phyloP scores from a whole-genome alignment of 192 early-diverging fungal species.

The Rhizophagus prolifer region DNA sequence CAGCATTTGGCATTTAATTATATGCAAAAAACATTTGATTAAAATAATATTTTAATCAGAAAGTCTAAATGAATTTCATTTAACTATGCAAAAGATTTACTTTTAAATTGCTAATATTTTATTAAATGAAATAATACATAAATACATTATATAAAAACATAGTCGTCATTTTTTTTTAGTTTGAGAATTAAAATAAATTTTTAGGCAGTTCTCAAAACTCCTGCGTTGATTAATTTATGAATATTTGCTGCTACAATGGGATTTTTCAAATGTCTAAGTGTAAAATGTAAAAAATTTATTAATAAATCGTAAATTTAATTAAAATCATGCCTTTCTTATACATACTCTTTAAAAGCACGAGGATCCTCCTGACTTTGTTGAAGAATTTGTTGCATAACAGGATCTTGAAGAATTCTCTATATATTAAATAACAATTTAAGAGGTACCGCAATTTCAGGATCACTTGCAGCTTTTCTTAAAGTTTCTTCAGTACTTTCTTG shows the following conservation, averaged over 20 bases:
- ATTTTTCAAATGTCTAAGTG: constrained; percentile 85
- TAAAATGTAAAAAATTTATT: constrained; percentile 26
- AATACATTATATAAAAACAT: background rate
- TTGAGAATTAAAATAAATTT: background rate
- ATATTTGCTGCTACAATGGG: constrained; percentile 91
- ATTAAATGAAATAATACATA: background rate
- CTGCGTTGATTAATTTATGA: constrained; percentile 88
- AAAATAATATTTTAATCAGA: background rate
- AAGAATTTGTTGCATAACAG: constrained; percentile 95
- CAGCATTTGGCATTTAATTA: too few species aligned
- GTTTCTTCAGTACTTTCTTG: constrained; percentile 76
- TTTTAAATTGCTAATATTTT: background rate
- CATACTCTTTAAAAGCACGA: constrained; percentile 78
- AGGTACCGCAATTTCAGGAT: constrained; percentile 80
- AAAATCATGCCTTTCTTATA: constrained; percentile 20
- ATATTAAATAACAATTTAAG: constrained; percentile 2
- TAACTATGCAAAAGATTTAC: background rate
- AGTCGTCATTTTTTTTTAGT: background rate
- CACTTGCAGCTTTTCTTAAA: constrained; percentile 78
- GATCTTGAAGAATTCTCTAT: constrained; percentile 81
- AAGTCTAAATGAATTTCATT: background rate
- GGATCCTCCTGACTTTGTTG: constrained; percentile 98
- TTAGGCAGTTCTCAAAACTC: constrained; percentile 64
- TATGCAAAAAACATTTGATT: background rate
- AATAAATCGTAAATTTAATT: constrained; percentile 20